Percentiles rank a stretch among this genome's conserved stretches.
phyloP scores from a whole-genome alignment of 2,329 filamentous ascomycete species.

The Chrysosporium keratinophilum region DNA sequence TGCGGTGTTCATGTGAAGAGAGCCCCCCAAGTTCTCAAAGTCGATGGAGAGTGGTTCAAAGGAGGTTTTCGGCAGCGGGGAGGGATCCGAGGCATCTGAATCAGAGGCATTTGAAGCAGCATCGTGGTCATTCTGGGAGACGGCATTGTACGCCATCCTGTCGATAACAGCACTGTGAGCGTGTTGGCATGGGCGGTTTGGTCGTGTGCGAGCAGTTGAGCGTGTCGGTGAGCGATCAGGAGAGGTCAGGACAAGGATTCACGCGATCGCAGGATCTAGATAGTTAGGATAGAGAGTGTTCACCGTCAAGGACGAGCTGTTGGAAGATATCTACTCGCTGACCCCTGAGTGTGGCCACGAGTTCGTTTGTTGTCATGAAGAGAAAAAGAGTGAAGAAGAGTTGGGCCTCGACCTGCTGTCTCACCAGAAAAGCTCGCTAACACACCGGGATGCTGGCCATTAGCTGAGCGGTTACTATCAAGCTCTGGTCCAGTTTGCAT shows the following conservation, averaged over 20 bases:
- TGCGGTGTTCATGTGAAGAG: slow-evolving; percentile 23
- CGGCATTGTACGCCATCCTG: slow-evolving; percentile 36
- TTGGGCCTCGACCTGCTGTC: slow-evolving; percentile 36
- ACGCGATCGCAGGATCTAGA: no score
- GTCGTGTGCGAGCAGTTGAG: background rate
- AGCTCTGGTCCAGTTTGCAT: no score
- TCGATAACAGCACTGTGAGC: slow-evolving; percentile 7
- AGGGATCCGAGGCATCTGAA: slow-evolving; percentile 27
- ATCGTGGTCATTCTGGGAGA: slow-evolving; percentile 35
- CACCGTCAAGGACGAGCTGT: no score
- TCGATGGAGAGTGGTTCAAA: slow-evolving; percentile 27
- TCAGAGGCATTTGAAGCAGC: slow-evolving; percentile 28
- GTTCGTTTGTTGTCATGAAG: no score
- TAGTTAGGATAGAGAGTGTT: no score
- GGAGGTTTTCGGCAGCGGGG: slow-evolving; percentile 20
- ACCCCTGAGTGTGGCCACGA: no score
- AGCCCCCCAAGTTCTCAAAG: slow-evolving; percentile 25
- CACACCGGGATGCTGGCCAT: no score
- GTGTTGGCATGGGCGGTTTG: background rate
- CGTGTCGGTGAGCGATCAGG: background rate
- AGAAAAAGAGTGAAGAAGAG: slow-evolving; percentile 12
- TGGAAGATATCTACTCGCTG: no score
- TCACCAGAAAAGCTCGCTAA: no score
- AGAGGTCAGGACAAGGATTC: background rate
- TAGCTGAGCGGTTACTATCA: no score